A percentile compares a stretch with the other conserved stretches of the same genome.
Evolutionary conservation across 2,329 filamentous ascomycete genomes (phyloP).

Genomic region (Fusarium duplospermum): DNA sequence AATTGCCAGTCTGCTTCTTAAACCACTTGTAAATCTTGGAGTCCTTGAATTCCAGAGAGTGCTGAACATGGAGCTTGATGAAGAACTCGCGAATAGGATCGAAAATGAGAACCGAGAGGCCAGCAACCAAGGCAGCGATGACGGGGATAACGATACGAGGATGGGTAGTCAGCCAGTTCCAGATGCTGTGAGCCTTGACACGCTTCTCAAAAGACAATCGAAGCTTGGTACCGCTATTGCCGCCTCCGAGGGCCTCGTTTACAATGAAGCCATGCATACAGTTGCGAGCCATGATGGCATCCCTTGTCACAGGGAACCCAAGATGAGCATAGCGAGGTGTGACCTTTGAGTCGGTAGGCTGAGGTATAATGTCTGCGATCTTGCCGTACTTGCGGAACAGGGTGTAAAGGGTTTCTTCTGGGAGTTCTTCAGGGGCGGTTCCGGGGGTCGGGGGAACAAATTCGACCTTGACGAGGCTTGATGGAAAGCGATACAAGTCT

Average conservation of each 20-base stretch:
- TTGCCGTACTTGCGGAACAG: conserved; percentile 93
- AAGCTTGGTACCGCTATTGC: conserved; percentile 79
- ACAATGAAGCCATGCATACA: conserved; percentile 90
- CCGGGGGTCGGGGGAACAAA: conserved; percentile 82
- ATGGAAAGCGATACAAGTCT: conserved; percentile 87
- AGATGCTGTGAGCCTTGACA: conserved; percentile 80
- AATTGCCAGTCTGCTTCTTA: conserved; percentile 69
- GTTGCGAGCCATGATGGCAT: conserved; percentile 89
- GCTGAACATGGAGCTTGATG: conserved; percentile 87
- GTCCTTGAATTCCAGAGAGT: conserved; percentile 78
- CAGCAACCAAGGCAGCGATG: conserved; percentile 82
- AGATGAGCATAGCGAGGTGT: conserved; percentile 83
- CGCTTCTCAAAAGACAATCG: conserved; percentile 86
- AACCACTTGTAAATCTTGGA: conserved; percentile 85
- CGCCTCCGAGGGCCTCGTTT: conserved; percentile 75
- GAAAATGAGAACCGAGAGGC: conserved; percentile 87
- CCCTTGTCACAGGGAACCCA: conserved; percentile 78
- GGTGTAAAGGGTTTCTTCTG: conserved; percentile 87
- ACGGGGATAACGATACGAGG: conserved; percentile 89
- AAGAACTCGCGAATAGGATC: conserved; percentile 96
- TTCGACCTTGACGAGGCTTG: conserved; percentile 80
- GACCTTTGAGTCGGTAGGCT: conserved; percentile 88
- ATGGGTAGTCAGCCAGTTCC: conserved; percentile 88
- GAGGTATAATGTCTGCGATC: conserved; percentile 83
- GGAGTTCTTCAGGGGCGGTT: conserved; percentile 79